These are phyloP conservation scores for Leccinum barrowsii DNA, from an alignment of 768 basidiomycete genomes.

Conservation along the genomic window DNA sequence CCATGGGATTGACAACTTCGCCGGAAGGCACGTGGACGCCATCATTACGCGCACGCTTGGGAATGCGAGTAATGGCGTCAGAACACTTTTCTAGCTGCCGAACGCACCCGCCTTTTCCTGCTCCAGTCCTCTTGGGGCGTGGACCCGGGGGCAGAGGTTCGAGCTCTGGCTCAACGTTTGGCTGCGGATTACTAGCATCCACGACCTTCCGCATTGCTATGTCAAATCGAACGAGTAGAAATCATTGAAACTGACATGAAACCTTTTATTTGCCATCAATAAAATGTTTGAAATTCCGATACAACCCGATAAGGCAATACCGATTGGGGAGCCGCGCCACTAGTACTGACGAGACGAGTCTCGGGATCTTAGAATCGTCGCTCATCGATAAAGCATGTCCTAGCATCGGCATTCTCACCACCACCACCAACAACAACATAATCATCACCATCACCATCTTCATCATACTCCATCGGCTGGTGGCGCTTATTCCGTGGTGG, in stretches of 20 bases:
- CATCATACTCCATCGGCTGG: neutral
- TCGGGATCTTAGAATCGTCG: too few relatives aligned
- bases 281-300: too few relatives aligned
- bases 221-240: neutral
- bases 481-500: conserved; percentile 17
- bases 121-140: neutral
- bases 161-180: neutral
- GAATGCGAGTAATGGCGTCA: neutral
- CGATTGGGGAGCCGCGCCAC: too few relatives aligned
- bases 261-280: too few relatives aligned
- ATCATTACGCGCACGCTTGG: neutral
- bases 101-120: neutral
- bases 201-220: neutral
- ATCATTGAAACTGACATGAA: too few relatives aligned
- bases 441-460: neutral
- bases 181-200: neutral
- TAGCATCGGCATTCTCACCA: neutral
- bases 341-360: too few relatives aligned
- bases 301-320: too few relatives aligned
- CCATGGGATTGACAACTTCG: neutral
- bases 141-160: too few relatives aligned
- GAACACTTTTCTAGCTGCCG: neutral
- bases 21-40: neutral
- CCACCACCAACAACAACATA: neutral
- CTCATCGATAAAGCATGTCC: too few relatives aligned